Conservation (phyloP, 106 monocot species). For the Allium fistulosum region DNA sequence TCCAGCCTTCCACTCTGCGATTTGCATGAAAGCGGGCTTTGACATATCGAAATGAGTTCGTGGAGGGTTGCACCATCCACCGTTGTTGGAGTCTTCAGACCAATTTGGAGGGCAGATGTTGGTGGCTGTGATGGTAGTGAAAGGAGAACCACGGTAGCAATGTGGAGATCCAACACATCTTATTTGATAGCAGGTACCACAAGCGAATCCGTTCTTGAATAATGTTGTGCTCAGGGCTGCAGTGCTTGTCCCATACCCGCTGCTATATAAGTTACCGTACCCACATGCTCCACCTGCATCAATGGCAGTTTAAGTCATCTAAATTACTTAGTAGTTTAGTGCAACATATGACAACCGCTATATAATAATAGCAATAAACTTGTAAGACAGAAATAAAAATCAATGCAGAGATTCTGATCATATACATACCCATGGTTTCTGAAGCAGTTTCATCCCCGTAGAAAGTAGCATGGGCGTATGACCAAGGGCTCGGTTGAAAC, state of each 20-base stretch:
- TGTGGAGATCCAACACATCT: slow-evolving; percentile 32
- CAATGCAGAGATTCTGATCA: neutral
- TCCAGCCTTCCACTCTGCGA: slow-evolving; percentile 62
- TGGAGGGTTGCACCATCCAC: slow-evolving; percentile 98
- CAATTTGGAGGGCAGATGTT: slow-evolving; percentile 90
- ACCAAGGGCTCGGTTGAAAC: slow-evolving; percentile 26
- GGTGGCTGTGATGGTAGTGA: slow-evolving; percentile 59
- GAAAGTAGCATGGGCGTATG: slow-evolving; percentile 57
- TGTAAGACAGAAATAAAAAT: neutral
- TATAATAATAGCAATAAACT: neutral
- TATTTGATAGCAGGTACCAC: slow-evolving; percentile 66
- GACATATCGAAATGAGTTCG: slow-evolving; percentile 75
- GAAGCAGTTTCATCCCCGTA: slow-evolving; percentile 73
- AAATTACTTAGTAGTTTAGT: no score
- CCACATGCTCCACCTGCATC: slow-evolving; percentile 78
- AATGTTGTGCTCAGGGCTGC: slow-evolving; percentile 64
- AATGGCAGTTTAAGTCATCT: neutral
- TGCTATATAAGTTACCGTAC: slow-evolving; percentile 45
- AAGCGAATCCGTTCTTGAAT: slow-evolving; percentile 55
- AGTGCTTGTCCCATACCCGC: slow-evolving; percentile 50
- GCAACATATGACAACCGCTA: neutral
- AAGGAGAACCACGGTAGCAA: slow-evolving; percentile 44
- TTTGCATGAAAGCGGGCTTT: slow-evolving; percentile 72
- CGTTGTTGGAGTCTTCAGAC: slow-evolving; percentile 45
- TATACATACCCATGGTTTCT: slow-evolving; percentile 55